phyloP scores from a whole-genome alignment of 2,329 filamentous ascomycete species.

The Curvularia lunata region DNA sequence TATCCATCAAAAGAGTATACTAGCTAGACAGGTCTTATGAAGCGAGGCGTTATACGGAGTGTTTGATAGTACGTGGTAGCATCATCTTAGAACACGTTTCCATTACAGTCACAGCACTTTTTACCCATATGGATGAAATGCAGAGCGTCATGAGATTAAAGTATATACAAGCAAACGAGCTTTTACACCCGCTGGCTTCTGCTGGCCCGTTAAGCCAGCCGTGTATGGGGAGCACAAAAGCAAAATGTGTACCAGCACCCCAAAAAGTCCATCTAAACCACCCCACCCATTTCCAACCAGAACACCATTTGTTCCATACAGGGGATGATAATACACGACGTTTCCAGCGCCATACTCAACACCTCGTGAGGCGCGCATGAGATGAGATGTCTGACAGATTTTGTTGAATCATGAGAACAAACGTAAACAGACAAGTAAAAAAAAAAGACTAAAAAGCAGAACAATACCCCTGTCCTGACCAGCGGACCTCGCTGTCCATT shows the following conservation, averaged over 20 bases:
- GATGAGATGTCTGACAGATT: conserved; percentile 38
- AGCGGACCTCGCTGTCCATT: conserved; percentile 25
- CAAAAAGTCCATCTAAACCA: conserved; percentile 20
- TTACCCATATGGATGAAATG: not conserved
- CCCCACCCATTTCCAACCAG: conserved; percentile 18
- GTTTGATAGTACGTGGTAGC: not conserved
- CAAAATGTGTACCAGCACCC: conserved; percentile 33
- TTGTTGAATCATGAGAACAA: conserved; percentile 17
- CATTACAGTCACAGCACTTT: not conserved
- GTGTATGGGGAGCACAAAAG: conserved; percentile 14
- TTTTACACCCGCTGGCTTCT: conserved; percentile 16
- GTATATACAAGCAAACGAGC: conserved; percentile 26
- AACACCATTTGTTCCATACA: conserved; percentile 30
- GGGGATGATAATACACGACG: conserved; percentile 40
- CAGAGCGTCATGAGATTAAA: conserved; percentile 23
- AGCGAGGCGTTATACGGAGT: conserved; percentile 4
- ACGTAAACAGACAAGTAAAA: conserved; percentile 2
- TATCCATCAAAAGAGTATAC: not conserved
- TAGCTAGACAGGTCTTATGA: not conserved
- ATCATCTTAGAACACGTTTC: not conserved
- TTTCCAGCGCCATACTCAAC: conserved; percentile 35
- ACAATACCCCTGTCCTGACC: conserved; percentile 15
- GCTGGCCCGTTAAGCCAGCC: conserved; percentile 3
- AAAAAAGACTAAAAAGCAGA: conserved; percentile 12
- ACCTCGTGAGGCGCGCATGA: conserved; percentile 30